These are phyloP conservation scores for Ophiorrhiza pumila DNA, from an alignment of 257 asterid species.

Conservation along the genomic window DNA sequence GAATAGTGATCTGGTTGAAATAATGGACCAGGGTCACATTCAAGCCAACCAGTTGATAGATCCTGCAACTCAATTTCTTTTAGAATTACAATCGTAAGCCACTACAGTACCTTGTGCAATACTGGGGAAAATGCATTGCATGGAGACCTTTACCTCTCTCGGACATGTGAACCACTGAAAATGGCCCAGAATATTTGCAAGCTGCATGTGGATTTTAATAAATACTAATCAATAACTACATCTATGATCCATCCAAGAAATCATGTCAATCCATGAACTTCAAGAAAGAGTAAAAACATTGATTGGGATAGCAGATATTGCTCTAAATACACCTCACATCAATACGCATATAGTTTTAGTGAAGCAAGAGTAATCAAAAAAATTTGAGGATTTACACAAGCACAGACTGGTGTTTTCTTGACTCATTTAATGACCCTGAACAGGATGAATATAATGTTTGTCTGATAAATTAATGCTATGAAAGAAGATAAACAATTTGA, in stretches of 20 bases:
- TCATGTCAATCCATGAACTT: not conserved
- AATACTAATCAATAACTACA: not conserved
- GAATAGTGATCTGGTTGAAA: slow-evolving; percentile 48
- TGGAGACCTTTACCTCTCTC: slow-evolving; percentile 41
- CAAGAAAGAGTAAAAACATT: not conserved
- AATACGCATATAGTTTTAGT: too few relatives aligned
- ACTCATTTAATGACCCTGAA: too few relatives aligned
- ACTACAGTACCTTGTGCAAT: slow-evolving; percentile 5
- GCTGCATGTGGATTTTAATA: slow-evolving; percentile 29
- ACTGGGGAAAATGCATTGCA: not conserved
- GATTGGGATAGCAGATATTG: not conserved
- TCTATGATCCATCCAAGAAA: not conserved
- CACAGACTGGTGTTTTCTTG: too few relatives aligned
- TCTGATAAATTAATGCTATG: not conserved
- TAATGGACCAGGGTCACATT: slow-evolving; percentile 56
- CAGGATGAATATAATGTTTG: too few relatives aligned
- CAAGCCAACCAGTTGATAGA: slow-evolving; percentile 60
- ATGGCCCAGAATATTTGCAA: slow-evolving; percentile 46
- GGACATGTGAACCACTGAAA: slow-evolving; percentile 72
- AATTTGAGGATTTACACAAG: too few relatives aligned
- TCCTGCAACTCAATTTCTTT: slow-evolving; percentile 42
- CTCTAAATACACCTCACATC: not conserved
- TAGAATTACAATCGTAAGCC: not conserved
- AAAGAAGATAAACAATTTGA: not conserved
- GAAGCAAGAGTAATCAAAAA: too few relatives aligned